phyloP scores from a whole-genome alignment of 164 flowering plant species.

The Houttuynia cordata region DNA sequence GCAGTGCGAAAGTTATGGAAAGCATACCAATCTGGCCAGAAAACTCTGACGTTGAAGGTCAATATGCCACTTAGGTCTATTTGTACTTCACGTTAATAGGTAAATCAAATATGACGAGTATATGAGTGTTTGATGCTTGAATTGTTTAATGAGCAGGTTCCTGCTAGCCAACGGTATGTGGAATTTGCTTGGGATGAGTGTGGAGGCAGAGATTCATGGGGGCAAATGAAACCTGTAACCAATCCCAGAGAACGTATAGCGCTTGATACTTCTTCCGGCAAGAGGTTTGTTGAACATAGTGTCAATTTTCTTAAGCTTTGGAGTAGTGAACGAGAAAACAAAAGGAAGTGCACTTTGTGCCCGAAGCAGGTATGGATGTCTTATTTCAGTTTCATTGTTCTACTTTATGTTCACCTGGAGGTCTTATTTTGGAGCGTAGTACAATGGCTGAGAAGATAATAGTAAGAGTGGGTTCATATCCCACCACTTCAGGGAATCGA shows the following conservation, averaged over 20 bases:
- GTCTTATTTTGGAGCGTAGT: not conserved
- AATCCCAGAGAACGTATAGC: conserved; percentile 44
- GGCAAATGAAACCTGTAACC: conserved; percentile 31
- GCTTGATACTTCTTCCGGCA: conserved; percentile 26
- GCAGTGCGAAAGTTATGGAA: conserved; percentile 71
- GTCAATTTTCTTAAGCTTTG: conserved; percentile 76
- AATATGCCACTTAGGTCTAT: no score
- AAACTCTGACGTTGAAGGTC: conserved; percentile 54
- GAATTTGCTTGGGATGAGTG: conserved; percentile 52
- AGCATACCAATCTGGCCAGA: conserved; percentile 47
- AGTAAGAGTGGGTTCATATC: not conserved
- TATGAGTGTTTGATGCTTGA: not conserved
- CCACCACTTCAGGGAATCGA: not conserved
- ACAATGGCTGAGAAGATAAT: not conserved
- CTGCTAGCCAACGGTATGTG: conserved; percentile 69
- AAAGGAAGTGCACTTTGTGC: conserved; percentile 57
- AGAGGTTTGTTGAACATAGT: conserved; percentile 45
- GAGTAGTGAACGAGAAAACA: conserved; percentile 76
- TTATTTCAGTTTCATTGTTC: not conserved
- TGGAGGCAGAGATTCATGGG: conserved; percentile 28
- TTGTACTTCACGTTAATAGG: no score
- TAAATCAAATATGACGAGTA: not conserved
- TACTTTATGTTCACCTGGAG: no score
- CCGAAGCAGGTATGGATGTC: conserved; percentile 51
- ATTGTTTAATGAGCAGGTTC: conserved; percentile 43